Conservation (phyloP, 495 filamentous ascomycete species). For the Cryomyces minteri region DNA sequence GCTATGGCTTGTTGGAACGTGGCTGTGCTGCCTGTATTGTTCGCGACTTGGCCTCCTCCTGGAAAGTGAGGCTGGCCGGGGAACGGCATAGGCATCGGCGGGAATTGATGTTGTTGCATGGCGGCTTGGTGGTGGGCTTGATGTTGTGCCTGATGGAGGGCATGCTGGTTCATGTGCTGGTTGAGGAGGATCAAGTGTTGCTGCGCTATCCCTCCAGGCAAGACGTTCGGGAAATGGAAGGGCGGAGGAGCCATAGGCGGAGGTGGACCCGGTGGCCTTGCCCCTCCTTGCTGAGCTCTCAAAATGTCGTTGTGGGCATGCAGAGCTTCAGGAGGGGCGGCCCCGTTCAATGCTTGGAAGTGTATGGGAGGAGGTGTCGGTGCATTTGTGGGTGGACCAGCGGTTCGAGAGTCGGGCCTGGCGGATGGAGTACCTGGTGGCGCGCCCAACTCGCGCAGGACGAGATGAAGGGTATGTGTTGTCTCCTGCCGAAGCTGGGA, state of each 20-base stretch:
- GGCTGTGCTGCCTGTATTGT: background rate
- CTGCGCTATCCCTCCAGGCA: constrained; percentile 1
- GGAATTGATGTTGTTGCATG: background rate
- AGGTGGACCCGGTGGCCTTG: constrained; percentile 6
- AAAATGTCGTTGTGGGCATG: constrained; percentile 5
- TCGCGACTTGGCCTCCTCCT: background rate
- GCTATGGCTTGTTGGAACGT: constrained; percentile 1
- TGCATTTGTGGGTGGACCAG: constrained; percentile 6
- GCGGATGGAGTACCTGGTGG: constrained; percentile 1
- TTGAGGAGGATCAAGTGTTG: background rate
- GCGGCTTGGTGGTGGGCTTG: constrained; percentile 1
- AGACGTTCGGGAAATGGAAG: constrained; percentile 1
- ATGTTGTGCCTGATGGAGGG: constrained; percentile 4
- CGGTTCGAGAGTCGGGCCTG: constrained; percentile 5
- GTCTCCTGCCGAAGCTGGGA: constrained; percentile 5
- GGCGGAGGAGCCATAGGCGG: background rate
- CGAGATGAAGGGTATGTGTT: constrained; percentile 11
- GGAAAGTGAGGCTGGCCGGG: background rate
- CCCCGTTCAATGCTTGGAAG: background rate
- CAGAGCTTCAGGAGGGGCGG: background rate
- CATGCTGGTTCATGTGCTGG: constrained; percentile 5
- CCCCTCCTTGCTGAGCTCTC: constrained; percentile 3
- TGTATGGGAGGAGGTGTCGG: background rate
- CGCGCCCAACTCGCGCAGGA: constrained; percentile 8
- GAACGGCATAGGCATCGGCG: background rate